phyloP scores from a whole-genome alignment of 176 grass and related monocot genomes.

The Zea luxurians region DNA sequence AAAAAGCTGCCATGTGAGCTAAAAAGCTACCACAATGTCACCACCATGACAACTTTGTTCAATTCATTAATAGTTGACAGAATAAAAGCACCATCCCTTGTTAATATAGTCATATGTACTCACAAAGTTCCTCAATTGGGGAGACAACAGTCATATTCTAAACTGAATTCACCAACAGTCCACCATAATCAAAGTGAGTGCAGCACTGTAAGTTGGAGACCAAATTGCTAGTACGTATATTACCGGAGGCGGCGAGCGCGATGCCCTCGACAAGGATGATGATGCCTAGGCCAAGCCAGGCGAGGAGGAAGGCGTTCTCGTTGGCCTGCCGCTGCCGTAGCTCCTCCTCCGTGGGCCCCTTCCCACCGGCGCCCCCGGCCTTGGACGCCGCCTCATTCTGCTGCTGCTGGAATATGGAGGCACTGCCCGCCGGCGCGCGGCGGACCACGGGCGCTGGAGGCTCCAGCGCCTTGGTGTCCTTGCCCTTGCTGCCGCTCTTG shows the following conservation, averaged over 20 bases:
- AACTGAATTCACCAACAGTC: background rate
- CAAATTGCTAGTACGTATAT: background rate
- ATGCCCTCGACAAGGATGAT: slow-evolving; percentile 83
- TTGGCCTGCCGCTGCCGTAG: slow-evolving; percentile 50
- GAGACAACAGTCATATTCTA: no score
- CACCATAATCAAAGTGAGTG: background rate
- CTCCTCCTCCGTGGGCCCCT: slow-evolving; percentile 50
- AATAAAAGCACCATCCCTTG: background rate
- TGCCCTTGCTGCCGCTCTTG: slow-evolving; percentile 29
- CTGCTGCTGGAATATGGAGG: slow-evolving; percentile 40
- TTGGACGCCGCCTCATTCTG: slow-evolving; percentile 6
- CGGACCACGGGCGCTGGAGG: slow-evolving; percentile 56
- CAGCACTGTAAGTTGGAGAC: background rate
- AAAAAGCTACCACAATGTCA: background rate
- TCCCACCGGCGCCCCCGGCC: slow-evolving; percentile 14
- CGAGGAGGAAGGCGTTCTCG: slow-evolving; percentile 83
- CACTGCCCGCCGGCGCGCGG: slow-evolving; percentile 50
- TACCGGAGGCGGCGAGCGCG: slow-evolving; percentile 80
- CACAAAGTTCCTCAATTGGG: background rate
- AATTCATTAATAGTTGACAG: background rate
- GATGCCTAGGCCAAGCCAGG: slow-evolving; percentile 77
- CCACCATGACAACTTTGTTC: background rate
- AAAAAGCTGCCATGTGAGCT: no score
- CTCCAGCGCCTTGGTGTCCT: slow-evolving; percentile 51
- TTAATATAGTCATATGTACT: background rate